phyloP scores from a whole-genome alignment of 176 grass and related monocot genomes.

The Hordeum marinum region DNA sequence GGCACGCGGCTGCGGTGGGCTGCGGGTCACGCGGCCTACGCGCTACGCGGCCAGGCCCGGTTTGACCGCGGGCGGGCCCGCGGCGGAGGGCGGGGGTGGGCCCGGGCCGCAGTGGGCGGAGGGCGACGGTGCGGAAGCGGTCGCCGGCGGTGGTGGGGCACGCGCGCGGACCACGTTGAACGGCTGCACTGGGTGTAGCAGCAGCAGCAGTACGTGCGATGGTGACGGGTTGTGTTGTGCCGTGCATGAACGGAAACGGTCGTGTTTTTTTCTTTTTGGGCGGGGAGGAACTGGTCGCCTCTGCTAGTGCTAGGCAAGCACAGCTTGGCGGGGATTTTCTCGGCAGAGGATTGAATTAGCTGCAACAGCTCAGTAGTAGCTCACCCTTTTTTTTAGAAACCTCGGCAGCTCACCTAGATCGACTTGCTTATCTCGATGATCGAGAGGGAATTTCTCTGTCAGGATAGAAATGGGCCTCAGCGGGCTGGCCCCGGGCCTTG shows the following conservation, averaged over 20 bases:
- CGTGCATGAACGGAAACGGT: not conserved
- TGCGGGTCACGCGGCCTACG: not conserved
- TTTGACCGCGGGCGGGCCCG: not conserved
- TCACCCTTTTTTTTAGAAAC: too few relatives aligned
- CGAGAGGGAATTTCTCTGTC: too few relatives aligned
- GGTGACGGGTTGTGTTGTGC: not conserved
- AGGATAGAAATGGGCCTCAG: too few relatives aligned
- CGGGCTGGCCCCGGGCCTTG: too few relatives aligned
- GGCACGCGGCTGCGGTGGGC: too few relatives aligned
- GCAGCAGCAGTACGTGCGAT: not conserved
- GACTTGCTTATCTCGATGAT: too few relatives aligned
- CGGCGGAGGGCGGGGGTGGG: not conserved
- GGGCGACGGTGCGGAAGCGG: not conserved
- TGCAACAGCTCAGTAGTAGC: too few relatives aligned
- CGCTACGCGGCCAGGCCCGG: not conserved
- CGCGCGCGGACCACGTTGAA: not conserved
- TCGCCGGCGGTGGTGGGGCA: not conserved
- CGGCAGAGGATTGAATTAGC: not conserved
- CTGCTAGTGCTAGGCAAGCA: not conserved
- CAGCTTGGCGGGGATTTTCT: not conserved
- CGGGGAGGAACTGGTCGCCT: not conserved
- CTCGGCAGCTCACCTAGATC: too few relatives aligned
- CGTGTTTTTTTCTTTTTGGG: not conserved
- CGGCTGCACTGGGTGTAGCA: not conserved
- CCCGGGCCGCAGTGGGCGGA: not conserved